Percentiles rank a stretch among this genome's conserved stretches.
These are phyloP conservation scores for Alnus rubra DNA, from an alignment of 306 rosid genomes.

Conservation along the genomic window DNA sequence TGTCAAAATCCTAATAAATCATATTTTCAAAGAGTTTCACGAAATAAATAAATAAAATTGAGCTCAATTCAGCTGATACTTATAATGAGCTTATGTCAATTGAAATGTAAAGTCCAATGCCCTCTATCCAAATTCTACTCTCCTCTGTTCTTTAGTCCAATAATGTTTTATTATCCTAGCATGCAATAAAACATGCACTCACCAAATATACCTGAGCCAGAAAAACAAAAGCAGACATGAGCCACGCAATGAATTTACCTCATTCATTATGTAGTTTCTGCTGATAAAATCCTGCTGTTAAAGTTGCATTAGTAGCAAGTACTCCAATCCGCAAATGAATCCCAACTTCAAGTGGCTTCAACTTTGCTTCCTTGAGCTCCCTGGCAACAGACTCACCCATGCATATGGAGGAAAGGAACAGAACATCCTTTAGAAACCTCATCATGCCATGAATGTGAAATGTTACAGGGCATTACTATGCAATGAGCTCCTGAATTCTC, in stretches of 20 bases:
- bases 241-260: slow-evolving; percentile 47
- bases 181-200: slow-evolving; percentile 17
- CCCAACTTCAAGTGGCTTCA: slow-evolving; percentile 84
- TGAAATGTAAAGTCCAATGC: no score
- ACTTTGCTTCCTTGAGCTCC: slow-evolving; percentile 85
- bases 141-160: no score
- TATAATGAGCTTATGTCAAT: no score
- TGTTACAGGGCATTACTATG: slow-evolving; percentile 83
- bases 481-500: slow-evolving; percentile 75
- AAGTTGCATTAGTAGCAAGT: slow-evolving; percentile 62
- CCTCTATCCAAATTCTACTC: no score
- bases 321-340: slow-evolving; percentile 72
- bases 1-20: no score
- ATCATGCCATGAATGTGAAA: slow-evolving; percentile 80
- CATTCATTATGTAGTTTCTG: slow-evolving; percentile 61
- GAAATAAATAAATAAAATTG: no score
- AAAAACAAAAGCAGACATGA: not conserved
- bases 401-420: slow-evolving; percentile 62
- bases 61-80: no score
- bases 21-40: no score
- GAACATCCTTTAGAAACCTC: slow-evolving; percentile 64
- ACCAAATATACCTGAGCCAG: slow-evolving; percentile 8
- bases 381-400: slow-evolving; percentile 71
- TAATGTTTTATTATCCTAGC: not conserved
- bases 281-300: slow-evolving; percentile 71